Percentiles rank a stretch among this genome's conserved stretches.
Evolutionary conservation across 768 basidiomycete species (phyloP).

Genomic region (Leccinum boreale): DNA sequence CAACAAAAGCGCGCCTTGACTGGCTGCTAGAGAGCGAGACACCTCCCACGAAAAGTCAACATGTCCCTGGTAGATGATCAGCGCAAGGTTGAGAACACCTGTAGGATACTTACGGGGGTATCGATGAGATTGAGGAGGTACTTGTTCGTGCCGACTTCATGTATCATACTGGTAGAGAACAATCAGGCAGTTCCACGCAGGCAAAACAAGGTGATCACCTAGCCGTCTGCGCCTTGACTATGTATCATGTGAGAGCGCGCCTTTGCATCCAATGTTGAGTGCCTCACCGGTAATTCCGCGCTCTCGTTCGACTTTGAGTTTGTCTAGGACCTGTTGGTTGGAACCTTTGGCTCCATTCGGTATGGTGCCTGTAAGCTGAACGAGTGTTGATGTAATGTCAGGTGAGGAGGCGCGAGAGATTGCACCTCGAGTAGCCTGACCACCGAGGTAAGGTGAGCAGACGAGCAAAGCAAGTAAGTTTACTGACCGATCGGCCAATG

Average conservation of each 20-base stretch:
- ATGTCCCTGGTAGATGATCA: slow-evolving; percentile 62
- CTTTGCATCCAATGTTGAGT: neutral
- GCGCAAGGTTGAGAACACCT: neutral
- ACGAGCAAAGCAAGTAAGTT: neutral
- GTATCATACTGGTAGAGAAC: slow-evolving; percentile 64
- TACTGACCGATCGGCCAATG: slow-evolving; percentile 78
- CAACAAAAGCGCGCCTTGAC: slow-evolving; percentile 82
- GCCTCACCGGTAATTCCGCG: slow-evolving; percentile 85
- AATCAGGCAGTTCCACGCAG: slow-evolving; percentile 1
- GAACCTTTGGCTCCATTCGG: slow-evolving; percentile 56
- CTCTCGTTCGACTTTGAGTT: slow-evolving; percentile 95
- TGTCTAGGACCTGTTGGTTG: slow-evolving; percentile 87
- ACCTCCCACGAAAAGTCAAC: slow-evolving; percentile 99
- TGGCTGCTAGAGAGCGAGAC: slow-evolving; percentile 86
- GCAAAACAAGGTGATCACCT: slow-evolving; percentile 44
- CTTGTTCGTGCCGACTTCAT: slow-evolving; percentile 47
- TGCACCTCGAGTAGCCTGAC: slow-evolving; percentile 72
- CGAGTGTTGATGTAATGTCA: slow-evolving; percentile 8
- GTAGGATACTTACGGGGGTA: slow-evolving; percentile 64
- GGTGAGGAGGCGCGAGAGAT: neutral
- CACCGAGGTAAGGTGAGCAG: slow-evolving; percentile 2
- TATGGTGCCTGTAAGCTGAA: slow-evolving; percentile 86
- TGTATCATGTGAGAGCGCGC: slow-evolving; percentile 1
- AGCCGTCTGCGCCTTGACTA: slow-evolving; percentile 95
- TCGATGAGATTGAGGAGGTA: slow-evolving; percentile 94